These are phyloP conservation scores for Didymella glomerata DNA, from an alignment of 2,329 filamentous ascomycete species.

Conservation along the genomic window DNA sequence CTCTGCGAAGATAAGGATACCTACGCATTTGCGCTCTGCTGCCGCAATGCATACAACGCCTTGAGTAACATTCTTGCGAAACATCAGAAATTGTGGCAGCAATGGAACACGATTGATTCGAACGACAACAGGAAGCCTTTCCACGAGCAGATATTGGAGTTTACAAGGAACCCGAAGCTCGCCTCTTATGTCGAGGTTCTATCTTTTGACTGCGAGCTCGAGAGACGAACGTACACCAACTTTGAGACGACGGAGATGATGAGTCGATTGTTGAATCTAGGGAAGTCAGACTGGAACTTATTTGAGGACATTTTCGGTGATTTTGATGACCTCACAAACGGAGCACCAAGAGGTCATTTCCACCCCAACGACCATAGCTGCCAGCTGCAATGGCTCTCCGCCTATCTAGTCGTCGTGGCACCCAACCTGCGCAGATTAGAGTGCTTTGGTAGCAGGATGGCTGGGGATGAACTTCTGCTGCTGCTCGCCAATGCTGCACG, in stretches of 20 bases:
- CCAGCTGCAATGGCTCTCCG: not conserved
- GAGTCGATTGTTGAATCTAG: not conserved
- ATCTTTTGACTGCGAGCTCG: not conserved
- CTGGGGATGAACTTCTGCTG: not conserved
- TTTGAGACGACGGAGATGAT: not conserved
- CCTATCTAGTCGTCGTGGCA: not conserved
- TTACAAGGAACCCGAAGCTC: not conserved
- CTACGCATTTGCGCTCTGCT: not conserved
- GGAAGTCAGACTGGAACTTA: no score
- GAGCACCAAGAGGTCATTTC: not conserved
- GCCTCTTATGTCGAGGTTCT: not conserved
- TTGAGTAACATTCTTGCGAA: not conserved
- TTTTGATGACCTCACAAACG: not conserved
- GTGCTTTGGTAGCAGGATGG: not conserved
- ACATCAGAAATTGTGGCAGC: not conserved
- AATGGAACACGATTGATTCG: slow-evolving; percentile 4
- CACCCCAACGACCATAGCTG: no score
- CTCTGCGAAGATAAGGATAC: not conserved
- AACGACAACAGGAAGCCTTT: not conserved
- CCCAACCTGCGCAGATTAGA: slow-evolving; percentile 1
- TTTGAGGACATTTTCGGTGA: not conserved
- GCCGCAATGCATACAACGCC: not conserved
- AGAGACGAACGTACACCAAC: not conserved
- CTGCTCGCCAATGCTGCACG: not conserved
- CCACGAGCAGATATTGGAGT: not conserved